Base-by-base conservation (phyloP, 129 eudicot genomes). In the Smallanthus sonchifolius region DNA sequence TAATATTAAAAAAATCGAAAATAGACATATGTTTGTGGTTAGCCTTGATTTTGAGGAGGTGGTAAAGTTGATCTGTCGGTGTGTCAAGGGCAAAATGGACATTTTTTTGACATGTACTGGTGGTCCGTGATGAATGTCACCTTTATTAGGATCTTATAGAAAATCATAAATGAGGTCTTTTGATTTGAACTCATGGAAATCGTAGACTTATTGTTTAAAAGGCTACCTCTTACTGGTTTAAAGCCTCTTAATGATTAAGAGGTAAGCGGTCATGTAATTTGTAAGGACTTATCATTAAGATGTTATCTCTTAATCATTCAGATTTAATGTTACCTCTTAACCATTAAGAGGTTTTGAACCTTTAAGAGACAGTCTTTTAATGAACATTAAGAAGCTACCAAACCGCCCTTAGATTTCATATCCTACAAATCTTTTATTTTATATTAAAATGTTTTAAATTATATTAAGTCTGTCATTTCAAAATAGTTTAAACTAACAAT, bases 71-170 rank as follows among this genome's bases (percentile, higher is more conserved):
- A 77, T 55, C 17, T 83, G 86, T 83, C 86, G 86, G 86, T 83
- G 86, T 65, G 79, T 67, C 19, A 62, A 68, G 86, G 86, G 78
- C 51, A 83, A 79, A 75, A 65, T 37, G 14, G 86, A 74, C 80
- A 37, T 68, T 77, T 65, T 61, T 56, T 4, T 63, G 15, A 55
- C 64, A 68, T 60, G 73, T 77, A 59, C 69, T 60, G 52, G 32
- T 73, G 80, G 83, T 47, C 71, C 83, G 75, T 83, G 80, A 78
- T 68, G 82, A 78, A 71, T 74, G 54, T 59, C 69, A 45, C 67
- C 77, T 65, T 81, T 63, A 79, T 34, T 39, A 62, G 10, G 20
- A 62, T 39, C 54, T 73, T 79, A 57, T 51, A 62, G 36, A 11
- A 79, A 40, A 71, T 71, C 47, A 51, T 79, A 72, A 79, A 79